Evolutionary conservation across 75 land plant genomes (phyloP).

Genomic region (Sequoiadendron giganteum): DNA sequence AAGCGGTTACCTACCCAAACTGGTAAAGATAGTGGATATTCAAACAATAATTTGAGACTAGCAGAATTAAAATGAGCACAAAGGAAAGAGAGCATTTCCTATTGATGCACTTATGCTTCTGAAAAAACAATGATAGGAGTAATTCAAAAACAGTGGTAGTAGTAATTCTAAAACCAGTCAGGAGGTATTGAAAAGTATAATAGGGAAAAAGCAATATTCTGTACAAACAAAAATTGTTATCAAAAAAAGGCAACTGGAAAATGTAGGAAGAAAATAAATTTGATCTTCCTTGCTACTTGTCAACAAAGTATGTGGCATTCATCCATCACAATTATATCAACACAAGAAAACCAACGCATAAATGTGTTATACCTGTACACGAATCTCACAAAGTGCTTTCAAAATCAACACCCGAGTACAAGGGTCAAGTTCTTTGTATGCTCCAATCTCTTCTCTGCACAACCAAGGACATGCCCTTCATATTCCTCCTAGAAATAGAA

Average conservation of each 20-base stretch:
- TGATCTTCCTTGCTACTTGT: not conserved
- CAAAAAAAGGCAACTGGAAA: not conserved
- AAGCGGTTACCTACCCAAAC: not conserved
- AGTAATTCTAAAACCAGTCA: not conserved
- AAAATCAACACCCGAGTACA: constrained; percentile 72
- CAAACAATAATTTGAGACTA: not conserved
- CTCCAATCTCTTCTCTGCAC: constrained; percentile 63
- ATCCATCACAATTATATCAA: not conserved
- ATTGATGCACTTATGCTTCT: not conserved
- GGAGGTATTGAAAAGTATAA: not conserved
- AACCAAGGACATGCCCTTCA: not conserved
- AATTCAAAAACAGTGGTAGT: not conserved
- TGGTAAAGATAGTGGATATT: not conserved
- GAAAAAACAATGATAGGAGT: not conserved
- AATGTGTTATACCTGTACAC: constrained; percentile 64
- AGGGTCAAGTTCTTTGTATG: constrained; percentile 73
- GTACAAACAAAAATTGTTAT: not conserved
- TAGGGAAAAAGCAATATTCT: not conserved
- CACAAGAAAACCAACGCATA: not conserved
- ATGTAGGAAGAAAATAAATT: not conserved
- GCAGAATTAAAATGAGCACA: not conserved
- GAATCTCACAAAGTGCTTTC: constrained; percentile 93
- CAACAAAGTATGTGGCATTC: not conserved
- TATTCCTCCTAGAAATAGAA: not conserved
- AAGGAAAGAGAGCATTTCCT: not conserved